Evolutionary conservation across 495 filamentous ascomycete genomes (phyloP).

Genomic region (Paragyromitra xinjiangensis): DNA sequence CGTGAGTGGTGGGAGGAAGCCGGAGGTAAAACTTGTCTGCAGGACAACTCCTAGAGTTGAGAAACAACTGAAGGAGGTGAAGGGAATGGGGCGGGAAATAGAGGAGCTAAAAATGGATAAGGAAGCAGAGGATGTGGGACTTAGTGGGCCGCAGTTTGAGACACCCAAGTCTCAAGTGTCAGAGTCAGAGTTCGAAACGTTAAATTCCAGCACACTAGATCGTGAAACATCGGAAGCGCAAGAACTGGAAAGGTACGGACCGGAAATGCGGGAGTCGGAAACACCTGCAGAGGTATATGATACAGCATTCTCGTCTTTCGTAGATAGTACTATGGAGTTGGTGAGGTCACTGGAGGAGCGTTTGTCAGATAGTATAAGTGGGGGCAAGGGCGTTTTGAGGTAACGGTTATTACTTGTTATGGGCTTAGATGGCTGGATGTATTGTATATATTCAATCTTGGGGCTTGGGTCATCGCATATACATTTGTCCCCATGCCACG

Average conservation of each 20-base stretch:
- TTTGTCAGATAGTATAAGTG: constrained; percentile 21
- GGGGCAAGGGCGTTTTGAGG: constrained; percentile 25
- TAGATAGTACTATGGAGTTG: constrained; percentile 26
- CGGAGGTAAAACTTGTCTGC: constrained; percentile 52
- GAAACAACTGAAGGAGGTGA: background rate
- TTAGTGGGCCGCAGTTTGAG: background rate
- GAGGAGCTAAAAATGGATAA: background rate
- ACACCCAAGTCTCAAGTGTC: background rate
- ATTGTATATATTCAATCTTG: constrained; percentile 43
- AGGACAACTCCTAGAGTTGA: background rate
- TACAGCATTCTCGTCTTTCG: constrained; percentile 29
- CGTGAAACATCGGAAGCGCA: background rate
- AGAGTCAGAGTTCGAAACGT: background rate
- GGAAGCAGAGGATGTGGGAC: background rate
- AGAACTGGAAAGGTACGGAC: background rate
- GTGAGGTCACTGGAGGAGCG: constrained; percentile 35
- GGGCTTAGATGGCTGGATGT: background rate
- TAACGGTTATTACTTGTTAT: constrained; percentile 9
- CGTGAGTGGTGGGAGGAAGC: constrained; percentile 47
- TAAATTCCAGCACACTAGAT: background rate
- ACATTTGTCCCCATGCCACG: background rate
- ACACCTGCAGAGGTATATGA: constrained; percentile 8
- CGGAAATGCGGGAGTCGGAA: constrained; percentile 3
- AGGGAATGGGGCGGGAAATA: background rate
- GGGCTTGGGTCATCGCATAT: constrained; percentile 12